These are phyloP conservation scores for Blastomyces gilchristii DNA, from an alignment of 2,329 filamentous ascomycete species.

Conservation along the genomic window DNA sequence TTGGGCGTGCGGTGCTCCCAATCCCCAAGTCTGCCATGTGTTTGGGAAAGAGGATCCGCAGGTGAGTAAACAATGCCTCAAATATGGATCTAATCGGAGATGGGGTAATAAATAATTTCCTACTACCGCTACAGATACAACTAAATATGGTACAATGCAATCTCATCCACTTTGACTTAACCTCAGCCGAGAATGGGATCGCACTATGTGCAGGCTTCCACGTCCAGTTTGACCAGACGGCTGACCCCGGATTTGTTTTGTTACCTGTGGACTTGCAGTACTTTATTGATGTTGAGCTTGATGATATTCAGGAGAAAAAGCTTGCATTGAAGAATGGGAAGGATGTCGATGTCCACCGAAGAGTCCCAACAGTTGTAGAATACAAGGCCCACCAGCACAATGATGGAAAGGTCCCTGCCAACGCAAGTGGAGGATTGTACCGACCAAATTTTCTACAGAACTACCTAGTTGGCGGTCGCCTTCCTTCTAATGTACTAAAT, in stretches of 20 bases:
- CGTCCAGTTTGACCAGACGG: neutral
- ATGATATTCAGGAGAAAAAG: neutral
- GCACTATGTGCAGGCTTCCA: neutral
- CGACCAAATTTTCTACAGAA: neutral
- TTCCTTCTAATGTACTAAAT: neutral
- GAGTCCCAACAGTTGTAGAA: neutral
- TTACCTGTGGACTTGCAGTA: neutral
- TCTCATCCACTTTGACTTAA: neutral
- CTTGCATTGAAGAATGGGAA: neutral
- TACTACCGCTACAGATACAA: neutral
- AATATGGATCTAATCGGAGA: neutral
- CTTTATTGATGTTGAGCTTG: neutral
- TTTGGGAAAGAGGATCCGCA: neutral
- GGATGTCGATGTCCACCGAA: neutral
- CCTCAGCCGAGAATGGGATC: neutral
- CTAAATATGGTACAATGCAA: neutral
- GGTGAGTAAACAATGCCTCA: no score
- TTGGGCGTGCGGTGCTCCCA: neutral
- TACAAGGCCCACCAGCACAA: neutral
- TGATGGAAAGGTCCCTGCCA: neutral
- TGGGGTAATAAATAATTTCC: neutral
- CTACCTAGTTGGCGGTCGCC: neutral
- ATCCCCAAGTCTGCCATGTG: neutral
- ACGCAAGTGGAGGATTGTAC: neutral
- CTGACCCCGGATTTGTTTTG: neutral